Conservation (phyloP, 306 rosid genomes). For the Acacia melanoxylon region DNA sequence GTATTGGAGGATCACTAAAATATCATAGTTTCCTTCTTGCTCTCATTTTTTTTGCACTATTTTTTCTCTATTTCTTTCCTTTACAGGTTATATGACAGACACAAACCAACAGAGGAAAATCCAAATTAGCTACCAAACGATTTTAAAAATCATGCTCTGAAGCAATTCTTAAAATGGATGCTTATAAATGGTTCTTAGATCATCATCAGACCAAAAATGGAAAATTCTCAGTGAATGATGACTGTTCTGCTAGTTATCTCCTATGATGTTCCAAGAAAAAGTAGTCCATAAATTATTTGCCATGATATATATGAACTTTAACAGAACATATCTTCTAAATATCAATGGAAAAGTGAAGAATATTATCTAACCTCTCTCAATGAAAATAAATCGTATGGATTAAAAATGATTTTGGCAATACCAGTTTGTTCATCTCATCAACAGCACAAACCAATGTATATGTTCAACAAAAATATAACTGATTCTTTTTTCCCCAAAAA, state of each 20-base stretch:
- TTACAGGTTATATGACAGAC: neutral
- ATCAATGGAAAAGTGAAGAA: neutral
- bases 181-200: neutral
- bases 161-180: neutral
- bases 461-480: neutral
- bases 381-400: neutral
- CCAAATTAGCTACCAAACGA: neutral
- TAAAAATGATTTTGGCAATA: no score
- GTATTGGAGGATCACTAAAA: neutral
- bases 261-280: neutral
- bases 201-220: neutral
- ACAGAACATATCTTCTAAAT: neutral
- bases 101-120: neutral
- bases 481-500: neutral
- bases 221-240: neutral
- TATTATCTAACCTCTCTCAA: neutral
- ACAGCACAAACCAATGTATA: neutral
- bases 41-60: neutral
- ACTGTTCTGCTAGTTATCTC: neutral
- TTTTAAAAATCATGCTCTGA: neutral
- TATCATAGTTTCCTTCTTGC: neutral
- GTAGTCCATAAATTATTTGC: neutral
- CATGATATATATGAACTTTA: neutral
- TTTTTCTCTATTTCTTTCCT: neutral
- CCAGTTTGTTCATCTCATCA: neutral